phyloP scores from a whole-genome alignment of 2,329 filamentous ascomycete genomes.

The Hypoxylon rubiginosum region DNA sequence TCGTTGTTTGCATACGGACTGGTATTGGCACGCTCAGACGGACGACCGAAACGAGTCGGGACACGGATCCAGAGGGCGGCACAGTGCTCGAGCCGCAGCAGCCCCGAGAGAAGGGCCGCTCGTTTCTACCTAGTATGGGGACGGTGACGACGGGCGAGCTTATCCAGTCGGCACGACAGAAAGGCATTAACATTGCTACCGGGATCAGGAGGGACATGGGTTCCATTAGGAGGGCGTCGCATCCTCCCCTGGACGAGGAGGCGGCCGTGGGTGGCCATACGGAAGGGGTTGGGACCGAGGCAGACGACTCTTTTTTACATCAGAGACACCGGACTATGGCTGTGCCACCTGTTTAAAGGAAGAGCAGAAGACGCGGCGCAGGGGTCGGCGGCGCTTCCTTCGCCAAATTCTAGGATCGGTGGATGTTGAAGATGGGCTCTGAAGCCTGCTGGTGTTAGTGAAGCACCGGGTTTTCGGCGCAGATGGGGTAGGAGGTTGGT shows the following conservation, averaged over 20 bases:
- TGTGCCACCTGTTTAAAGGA: conserved; percentile 36
- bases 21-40: background rate
- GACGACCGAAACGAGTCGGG: background rate
- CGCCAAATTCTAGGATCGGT: conserved; percentile 31
- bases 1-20: conserved; percentile 14
- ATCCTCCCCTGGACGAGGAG: conserved; percentile 23
- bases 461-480: conserved; percentile 5
- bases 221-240: conserved; percentile 11
- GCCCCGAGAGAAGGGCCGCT: background rate
- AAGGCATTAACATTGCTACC: conserved; percentile 25
- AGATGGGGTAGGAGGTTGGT: conserved; percentile 6
- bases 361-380: conserved; percentile 24
- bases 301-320: conserved; percentile 46
- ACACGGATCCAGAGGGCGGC: conserved; percentile 18
- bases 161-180: conserved; percentile 24
- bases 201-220: conserved; percentile 25
- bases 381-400: conserved; percentile 24
- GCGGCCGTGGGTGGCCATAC: conserved; percentile 2
- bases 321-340: conserved; percentile 24
- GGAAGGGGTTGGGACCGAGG: conserved; percentile 7
- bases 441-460: conserved; percentile 15
- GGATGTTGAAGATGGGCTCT: conserved; percentile 29
- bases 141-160: conserved; percentile 25
- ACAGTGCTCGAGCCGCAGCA: conserved; percentile 2
- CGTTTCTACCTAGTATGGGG: conserved; percentile 23